Evolutionary conservation across 2,329 filamentous ascomycete species (phyloP).

Genomic region (Fusarium sp.): DNA sequence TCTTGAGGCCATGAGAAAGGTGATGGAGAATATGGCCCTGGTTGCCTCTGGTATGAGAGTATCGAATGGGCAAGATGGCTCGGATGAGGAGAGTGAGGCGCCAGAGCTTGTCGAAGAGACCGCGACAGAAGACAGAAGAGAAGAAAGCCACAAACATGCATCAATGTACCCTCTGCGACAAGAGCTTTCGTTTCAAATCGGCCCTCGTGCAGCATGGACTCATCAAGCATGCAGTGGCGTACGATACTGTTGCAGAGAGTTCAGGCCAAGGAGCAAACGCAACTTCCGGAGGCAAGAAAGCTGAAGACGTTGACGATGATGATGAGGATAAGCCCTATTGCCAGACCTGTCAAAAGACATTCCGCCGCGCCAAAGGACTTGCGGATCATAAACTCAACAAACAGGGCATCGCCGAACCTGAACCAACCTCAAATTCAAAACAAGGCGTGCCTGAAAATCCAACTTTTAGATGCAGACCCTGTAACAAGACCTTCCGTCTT

Average conservation of each 20-base stretch:
- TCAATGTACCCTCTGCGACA: not conserved
- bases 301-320: accelerated
- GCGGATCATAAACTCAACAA: not conserved
- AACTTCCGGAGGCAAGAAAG: not conserved
- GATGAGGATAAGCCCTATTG: not conserved
- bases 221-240: not conserved
- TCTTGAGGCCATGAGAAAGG: not conserved
- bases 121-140: not conserved
- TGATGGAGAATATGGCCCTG: not conserved
- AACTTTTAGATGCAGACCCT: not conserved
- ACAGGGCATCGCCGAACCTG: not conserved
- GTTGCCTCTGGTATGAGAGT: not conserved
- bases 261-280: not conserved
- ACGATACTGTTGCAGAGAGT: not conserved
- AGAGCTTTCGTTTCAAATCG: not conserved
- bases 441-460: not conserved
- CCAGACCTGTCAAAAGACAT: not conserved
- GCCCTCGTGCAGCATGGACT: not conserved
- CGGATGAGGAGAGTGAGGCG: not conserved
- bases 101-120: not conserved
- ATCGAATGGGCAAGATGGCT: not conserved
- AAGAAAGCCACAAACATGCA: not conserved
- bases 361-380: not conserved
- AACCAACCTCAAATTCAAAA: not conserved
- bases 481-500: not conserved